Base-by-base conservation (phyloP, 1,284 basidiomycete species). In the Pterulicium gracile region DNA sequence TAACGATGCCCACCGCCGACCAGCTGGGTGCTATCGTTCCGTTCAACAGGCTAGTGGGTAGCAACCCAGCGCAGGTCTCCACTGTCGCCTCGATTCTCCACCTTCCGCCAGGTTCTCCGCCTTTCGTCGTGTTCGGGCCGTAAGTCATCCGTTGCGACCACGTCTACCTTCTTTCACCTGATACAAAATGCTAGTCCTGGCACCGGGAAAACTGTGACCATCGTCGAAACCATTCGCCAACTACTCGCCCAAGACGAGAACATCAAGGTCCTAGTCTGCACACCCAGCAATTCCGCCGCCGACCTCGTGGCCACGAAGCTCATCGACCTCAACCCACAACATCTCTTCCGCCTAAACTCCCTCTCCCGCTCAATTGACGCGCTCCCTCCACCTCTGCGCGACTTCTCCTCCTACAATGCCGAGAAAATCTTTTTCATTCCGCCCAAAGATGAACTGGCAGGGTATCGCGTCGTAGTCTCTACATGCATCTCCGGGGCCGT, bases 281-380 rank as follows among this genome's bases (percentile, higher is more conserved):
- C 72, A 0, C 74, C 75, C 0, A 74, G 68, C 56, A 81, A 81
- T 55, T 73, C 75, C 2, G 78, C 78, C 0, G 77, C 77, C 1
- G 78, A 81, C 52, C 53, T 68, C 20, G 64, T 79, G 35, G 66
- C 70, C 13, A 50, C 57, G 22, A 66, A 64, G 13, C 63, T 78
- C 4, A 47, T 49, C n/a, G 47, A 48, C 10, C 59, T 70, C 13
- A 59, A 57, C 3, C 52, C 54, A 10, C 55, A 54, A 0, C 51
- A 63, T 19, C 52, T 78, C 10, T 71, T 77, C 52, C 61, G 74
- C 3, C 62, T 77, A 18, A 71, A 75, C 49, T 63, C 75, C 0
- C 57, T 68, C 10, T 67, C 68, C 5, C 65, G 73, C 1, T 54
- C 56, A 40, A 46, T 56, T 14, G 48, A 56, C 1, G 58, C 63